A percentile compares a stretch with the other conserved stretches of the same genome.
Evolutionary conservation across 257 asterid genomes (phyloP).

Genomic region (Catharanthus roseus): DNA sequence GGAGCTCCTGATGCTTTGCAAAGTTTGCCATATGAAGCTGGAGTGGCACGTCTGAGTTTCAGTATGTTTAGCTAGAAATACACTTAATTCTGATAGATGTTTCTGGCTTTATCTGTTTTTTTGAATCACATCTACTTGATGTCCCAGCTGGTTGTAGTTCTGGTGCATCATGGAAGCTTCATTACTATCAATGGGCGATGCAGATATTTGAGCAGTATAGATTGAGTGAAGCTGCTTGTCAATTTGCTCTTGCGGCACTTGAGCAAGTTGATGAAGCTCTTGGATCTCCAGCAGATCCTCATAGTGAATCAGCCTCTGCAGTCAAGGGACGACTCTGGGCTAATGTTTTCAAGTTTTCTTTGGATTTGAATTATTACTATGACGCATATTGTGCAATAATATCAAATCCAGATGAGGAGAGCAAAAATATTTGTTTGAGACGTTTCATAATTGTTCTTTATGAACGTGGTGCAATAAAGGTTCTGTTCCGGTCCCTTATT

Average conservation of each 20-base stretch:
- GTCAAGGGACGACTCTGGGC: slow-evolving; percentile 91
- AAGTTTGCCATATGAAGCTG: slow-evolving; percentile 72
- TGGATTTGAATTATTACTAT: slow-evolving; percentile 64
- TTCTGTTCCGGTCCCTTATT: slow-evolving; percentile 28
- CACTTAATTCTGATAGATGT: neutral
- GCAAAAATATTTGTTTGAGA: slow-evolving; percentile 80
- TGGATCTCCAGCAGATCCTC: slow-evolving; percentile 31
- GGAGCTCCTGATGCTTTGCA: slow-evolving; percentile 78
- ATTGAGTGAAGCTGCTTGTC: slow-evolving; percentile 83
- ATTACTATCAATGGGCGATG: slow-evolving; percentile 94
- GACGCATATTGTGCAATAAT: slow-evolving; percentile 94
- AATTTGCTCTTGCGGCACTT: slow-evolving; percentile 84
- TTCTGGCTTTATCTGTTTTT: slow-evolving; percentile 9
- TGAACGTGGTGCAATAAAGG: slow-evolving; percentile 91
- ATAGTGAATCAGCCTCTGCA: slow-evolving; percentile 60
- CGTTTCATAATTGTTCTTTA: slow-evolving; percentile 88
- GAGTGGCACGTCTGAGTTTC: slow-evolving; percentile 67
- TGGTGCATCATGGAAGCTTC: slow-evolving; percentile 77
- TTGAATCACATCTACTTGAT: slow-evolving; percentile 15
- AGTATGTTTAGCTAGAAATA: slow-evolving; percentile 36
- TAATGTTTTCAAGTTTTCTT: slow-evolving; percentile 69
- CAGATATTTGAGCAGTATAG: slow-evolving; percentile 86
- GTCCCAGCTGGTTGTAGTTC: slow-evolving; percentile 55
- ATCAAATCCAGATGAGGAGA: slow-evolving; percentile 95
- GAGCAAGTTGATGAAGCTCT: slow-evolving; percentile 97